Evolutionary conservation across 148 eudicot genomes (phyloP), one percentile per base, ranked within the genome.

Genomic region (Vaccinium vitisidaea): DNA sequence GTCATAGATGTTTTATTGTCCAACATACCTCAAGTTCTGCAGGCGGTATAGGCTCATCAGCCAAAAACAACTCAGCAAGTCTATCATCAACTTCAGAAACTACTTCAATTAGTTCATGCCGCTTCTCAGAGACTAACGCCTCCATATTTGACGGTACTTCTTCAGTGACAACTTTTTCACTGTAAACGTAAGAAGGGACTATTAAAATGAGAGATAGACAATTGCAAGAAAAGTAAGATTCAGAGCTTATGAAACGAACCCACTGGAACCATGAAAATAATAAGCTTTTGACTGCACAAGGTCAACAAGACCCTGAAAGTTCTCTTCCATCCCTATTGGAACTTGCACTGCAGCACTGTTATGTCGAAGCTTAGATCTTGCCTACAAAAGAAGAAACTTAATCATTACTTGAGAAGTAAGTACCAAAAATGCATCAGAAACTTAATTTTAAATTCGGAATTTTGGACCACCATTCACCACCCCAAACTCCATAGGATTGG

Each of bases 31-130:
- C 95, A 80, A 97, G 98, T 30, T 94, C 98, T 76, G 90, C 86
- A 16, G 98, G 76, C 25, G 99, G 89, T 90, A 97, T 94, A 82
- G 97, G 96, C 58, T 95, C 99, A 86, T 97, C 99, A 61, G 91
- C 92, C 55, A 97, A 93, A 87, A 95, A 97, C 81, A 87, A 84
- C 86, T 97, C 99, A 54, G 99, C 99, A 88, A 97, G 90, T 84
- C 88, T 85, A 84, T 97, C 99, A 88, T 97, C 99, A 90, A 95
- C 99, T 88, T 97, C 99, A 69, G 99, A 95, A 74, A 97, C 98
- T 73, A 85, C 86, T 92, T 97, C 98, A 81, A 97, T 89, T 71
- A 95, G 91, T 86, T 97, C 99, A 61, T 86, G 98, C 25, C 99
- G 90, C 87, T 97, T 97, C 86, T 97, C 98, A 58, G 90, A 86